Evolutionary conservation across 306 rosid genomes (phyloP), one percentile per base, ranked within the genome.

Genomic region (Begonia loranthoides): DNA sequence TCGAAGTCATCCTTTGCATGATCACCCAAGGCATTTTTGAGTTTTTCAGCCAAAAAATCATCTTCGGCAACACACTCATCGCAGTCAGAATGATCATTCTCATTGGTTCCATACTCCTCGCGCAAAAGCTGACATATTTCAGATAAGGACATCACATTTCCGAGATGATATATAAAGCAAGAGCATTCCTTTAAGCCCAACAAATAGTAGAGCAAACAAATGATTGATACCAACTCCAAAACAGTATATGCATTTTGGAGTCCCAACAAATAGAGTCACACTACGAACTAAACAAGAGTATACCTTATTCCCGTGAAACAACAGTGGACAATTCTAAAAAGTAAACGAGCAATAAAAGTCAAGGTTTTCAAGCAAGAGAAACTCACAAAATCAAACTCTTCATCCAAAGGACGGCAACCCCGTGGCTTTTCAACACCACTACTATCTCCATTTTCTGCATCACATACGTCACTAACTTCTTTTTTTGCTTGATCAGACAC

Each of bases 381-480:
- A 76, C 95, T 76, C 58, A 86, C 95, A 22, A 81, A 36, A 71
- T 90, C 95, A 66, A 86, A 90, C 62, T 82, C 87, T 15, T 78
- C 95, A 57, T 86, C 99, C 72, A 90, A 70, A 55, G 74, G 68
- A 14, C 88, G 83, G 14, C 47, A n/a, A 43, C 13, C 64, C 58
- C 28, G 76, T 55, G 79, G 77, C 68, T 78, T 69, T 55, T 80
- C 83, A 46, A 13, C 64, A 51, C 53, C 57, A 13, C 47, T 43
- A 43, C 67, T 39, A 6, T 17, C 75, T 45, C 28, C 68, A 4
- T 46, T 49, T 11, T 41, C 58, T 17, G 52, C 17, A 43, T 43
- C 45, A 41, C 13, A 6, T 28, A 43, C 0, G 47, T 4, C 47
- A n/a, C 47, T 43, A 45, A 28, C 53, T 46, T 57, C 28, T 54